A percentile compares a stretch with the other conserved stretches of the same genome.
These are phyloP conservation scores for Claviceps quebecensis DNA, from an alignment of 2,329 filamentous ascomycete species.

Conservation along the genomic window DNA sequence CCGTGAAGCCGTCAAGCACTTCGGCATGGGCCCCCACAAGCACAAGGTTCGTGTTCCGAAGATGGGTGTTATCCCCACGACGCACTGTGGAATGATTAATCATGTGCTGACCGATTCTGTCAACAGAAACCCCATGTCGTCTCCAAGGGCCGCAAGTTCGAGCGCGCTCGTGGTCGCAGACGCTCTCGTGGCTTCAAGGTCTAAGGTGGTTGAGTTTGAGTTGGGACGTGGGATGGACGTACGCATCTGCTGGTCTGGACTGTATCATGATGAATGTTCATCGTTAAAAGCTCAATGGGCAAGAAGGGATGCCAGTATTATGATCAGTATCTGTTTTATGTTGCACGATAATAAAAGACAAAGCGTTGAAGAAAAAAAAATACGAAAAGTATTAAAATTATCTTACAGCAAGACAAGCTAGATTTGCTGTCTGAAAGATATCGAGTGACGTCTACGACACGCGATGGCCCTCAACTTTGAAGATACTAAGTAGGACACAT, in stretches of 20 bases:
- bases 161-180: constrained; percentile 97
- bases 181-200: constrained; percentile 99
- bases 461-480: too few relatives aligned
- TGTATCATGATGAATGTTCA: background rate
- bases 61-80: too few relatives aligned
- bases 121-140: constrained; percentile 82
- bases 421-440: too few relatives aligned
- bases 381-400: too few relatives aligned
- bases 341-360: too few relatives aligned
- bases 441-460: too few relatives aligned
- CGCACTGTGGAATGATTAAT: background rate
- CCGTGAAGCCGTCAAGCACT: constrained; percentile 97
- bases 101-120: background rate
- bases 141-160: constrained; percentile 99
- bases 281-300: constrained; percentile 8
- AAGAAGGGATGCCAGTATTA: constrained; percentile 16
- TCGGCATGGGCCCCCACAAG: constrained; percentile 94
- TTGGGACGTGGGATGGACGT: constrained; percentile 8
- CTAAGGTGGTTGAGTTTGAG: constrained; percentile 41
- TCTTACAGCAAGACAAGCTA: too few relatives aligned
- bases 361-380: too few relatives aligned
- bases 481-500: too few relatives aligned
- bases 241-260: constrained; percentile 3
- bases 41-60: constrained; percentile 62
- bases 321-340: constrained; percentile 10